Base-by-base conservation (phyloP, 202 grass and related monocot genomes). In the Dendrocalamus latiflorus region DNA sequence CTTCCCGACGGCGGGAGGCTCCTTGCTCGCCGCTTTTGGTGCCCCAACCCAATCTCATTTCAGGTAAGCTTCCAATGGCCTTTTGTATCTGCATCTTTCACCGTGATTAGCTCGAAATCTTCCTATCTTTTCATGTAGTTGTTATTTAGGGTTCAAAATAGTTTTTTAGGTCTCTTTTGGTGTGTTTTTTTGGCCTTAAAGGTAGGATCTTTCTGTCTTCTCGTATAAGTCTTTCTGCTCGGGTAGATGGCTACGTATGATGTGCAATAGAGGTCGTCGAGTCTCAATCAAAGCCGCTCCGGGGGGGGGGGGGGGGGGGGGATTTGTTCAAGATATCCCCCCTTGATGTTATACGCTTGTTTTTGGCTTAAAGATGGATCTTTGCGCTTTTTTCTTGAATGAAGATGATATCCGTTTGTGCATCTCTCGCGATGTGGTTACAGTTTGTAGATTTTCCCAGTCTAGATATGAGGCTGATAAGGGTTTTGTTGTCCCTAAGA, bases 231-330 rank as follows among this genome's bases (percentile, higher is more conserved):
- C 45, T 20, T 18, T 53, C 49, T 8, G 17, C 20, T 20, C 49
- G 2, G 17, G 17, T 20, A 53, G 49, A 20, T 53, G 49, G 49
- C 17, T 53, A 8, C 17, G 49, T 53, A 53, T 53, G 6, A 20
- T 53, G 17, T 20, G 17, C 49, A 53, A 53, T 53, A 53, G 49
- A 53, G 6, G 12, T 53, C 49, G 6, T 53, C 49, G 49, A 20
- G 17, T 20, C 49, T 18, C 17, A 51, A 20, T 20, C 6, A 51
- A 51, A 51, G 17, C 49, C 17, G 49, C 17, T 51, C 16, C 16
- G 0, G 1, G 1, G 47, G 47, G 0, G 4, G 1, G 15, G 48
- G 48, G 5, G 0, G 5, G 0, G 5, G 15, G 4, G 0, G 4
- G 6, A 50, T 18, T 50, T 50, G 17, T 50, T 50, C 16, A 50